Evolutionary conservation across 75 land plant species (phyloP).

Genomic region (Ceratopteris richardii): DNA sequence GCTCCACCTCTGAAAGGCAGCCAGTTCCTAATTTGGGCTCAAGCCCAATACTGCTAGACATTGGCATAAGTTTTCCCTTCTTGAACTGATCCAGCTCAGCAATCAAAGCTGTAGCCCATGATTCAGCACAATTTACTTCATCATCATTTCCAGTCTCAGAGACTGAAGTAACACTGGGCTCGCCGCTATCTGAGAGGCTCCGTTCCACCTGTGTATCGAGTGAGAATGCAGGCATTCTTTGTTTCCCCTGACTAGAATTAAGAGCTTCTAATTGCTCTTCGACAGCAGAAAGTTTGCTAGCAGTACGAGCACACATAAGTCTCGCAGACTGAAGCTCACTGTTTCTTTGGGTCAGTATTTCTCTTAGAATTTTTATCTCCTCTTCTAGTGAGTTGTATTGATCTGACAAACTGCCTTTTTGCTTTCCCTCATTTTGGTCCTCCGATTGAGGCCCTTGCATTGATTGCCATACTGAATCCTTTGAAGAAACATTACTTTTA

Average conservation of each 20-base stretch:
- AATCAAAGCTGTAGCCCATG: constrained; percentile 21
- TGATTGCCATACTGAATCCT: too few species aligned
- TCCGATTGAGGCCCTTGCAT: too few species aligned
- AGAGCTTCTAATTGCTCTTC: not conserved
- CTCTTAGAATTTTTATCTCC: constrained; percentile 42
- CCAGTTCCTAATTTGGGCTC: too few species aligned
- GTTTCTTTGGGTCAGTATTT: constrained; percentile 14
- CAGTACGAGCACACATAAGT: not conserved
- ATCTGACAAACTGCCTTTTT: too few species aligned
- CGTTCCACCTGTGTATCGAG: not conserved
- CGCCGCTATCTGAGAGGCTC: too few species aligned
- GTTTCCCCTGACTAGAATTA: too few species aligned
- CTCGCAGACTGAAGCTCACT: not conserved
- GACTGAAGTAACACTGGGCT: too few species aligned
- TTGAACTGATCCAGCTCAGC: constrained; percentile 12
- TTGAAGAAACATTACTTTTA: too few species aligned
- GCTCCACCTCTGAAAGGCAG: not conserved
- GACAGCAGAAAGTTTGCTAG: not conserved
- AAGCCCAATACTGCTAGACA: not conserved
- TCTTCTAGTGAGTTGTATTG: too few species aligned
- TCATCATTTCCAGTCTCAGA: constrained; percentile 1
- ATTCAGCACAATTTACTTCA: constrained; percentile 8
- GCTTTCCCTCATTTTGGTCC: too few species aligned
- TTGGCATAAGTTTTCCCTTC: not conserved
- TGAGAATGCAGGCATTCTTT: not conserved